Conservation (phyloP, 2,329 filamentous ascomycete species). For the Neonectria coccinea region DNA sequence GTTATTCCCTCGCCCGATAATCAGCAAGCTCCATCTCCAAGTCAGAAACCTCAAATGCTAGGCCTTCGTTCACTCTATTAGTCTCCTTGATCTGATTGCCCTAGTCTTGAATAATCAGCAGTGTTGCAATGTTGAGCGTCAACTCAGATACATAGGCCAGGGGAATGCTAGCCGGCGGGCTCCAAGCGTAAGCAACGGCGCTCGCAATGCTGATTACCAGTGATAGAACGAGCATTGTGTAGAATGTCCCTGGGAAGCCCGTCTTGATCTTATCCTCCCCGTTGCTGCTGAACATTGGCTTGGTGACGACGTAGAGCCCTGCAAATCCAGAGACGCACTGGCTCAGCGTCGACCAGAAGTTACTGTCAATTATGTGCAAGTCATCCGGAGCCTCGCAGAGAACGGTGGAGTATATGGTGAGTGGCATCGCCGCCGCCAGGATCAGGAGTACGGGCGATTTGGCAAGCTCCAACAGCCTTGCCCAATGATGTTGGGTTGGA, state of each 20-base stretch:
- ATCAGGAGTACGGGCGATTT: background rate
- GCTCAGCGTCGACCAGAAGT: background rate
- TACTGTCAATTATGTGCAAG: background rate
- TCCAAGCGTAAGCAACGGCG: too few species aligned
- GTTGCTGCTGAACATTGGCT: background rate
- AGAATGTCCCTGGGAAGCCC: background rate
- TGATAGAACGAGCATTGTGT: too few species aligned
- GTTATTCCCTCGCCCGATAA: background rate
- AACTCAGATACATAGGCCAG: background rate
- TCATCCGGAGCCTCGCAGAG: background rate
- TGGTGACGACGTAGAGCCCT: background rate
- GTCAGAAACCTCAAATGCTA: background rate
- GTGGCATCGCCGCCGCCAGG: background rate
- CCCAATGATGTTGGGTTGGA: background rate
- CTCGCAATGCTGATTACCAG: too few species aligned
- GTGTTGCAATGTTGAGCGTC: background rate
- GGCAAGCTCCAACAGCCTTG: background rate
- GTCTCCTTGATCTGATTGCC: background rate
- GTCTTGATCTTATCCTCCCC: background rate
- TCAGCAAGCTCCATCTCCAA: background rate
- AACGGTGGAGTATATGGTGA: constrained; percentile 1
- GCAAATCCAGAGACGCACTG: background rate
- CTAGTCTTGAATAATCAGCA: background rate
- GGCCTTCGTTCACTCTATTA: background rate
- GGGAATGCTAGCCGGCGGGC: background rate